These are phyloP conservation scores for Sergeia podlipaevii DNA, from an alignment of 208 protist species.

Conservation along the genomic window DNA sequence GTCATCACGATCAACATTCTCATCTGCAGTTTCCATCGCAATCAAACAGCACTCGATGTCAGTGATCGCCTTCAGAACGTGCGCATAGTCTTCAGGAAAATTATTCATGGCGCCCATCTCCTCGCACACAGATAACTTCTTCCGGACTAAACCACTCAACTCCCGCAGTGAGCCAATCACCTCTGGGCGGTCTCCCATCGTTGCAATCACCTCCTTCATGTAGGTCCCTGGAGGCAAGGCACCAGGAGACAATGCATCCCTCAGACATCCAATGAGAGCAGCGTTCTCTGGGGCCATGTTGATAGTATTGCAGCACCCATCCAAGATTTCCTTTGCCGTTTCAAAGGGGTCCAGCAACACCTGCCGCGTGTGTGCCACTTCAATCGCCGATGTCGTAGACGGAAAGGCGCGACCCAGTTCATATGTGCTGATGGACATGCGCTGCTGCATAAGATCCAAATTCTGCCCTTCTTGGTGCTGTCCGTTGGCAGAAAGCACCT, in stretches of 20 bases:
- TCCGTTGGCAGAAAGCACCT: slow-evolving; percentile 5
- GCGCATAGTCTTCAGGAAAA: slow-evolving; percentile 75
- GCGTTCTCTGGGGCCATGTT: slow-evolving; percentile 43
- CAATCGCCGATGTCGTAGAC: slow-evolving; percentile 74
- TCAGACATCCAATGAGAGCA: slow-evolving; percentile 45
- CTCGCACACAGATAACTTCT: slow-evolving; percentile 60
- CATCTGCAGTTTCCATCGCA: slow-evolving; percentile 38
- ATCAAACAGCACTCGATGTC: slow-evolving; percentile 87
- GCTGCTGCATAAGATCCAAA: slow-evolving; percentile 62
- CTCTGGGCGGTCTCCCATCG: slow-evolving; percentile 46
- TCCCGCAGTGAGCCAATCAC: slow-evolving; percentile 49
- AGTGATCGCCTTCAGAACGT: slow-evolving; percentile 82
- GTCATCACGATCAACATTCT: not conserved
- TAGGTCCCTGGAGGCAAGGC: slow-evolving; percentile 71
- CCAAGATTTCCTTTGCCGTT: slow-evolving; percentile 64
- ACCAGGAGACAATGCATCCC: slow-evolving; percentile 55
- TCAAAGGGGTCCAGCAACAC: slow-evolving; percentile 64
- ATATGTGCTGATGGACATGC: slow-evolving; percentile 70
- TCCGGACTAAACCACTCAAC: slow-evolving; percentile 29
- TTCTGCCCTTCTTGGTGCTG: slow-evolving; percentile 15
- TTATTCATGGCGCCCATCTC: slow-evolving; percentile 42
- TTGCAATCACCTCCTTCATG: slow-evolving; percentile 76
- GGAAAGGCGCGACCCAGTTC: slow-evolving; percentile 78
- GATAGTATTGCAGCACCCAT: slow-evolving; percentile 47
- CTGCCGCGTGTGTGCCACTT: slow-evolving; percentile 42